phyloP scores from a whole-genome alignment of 495 filamentous ascomycete genomes.

The Penicillium atrosanguineum region DNA sequence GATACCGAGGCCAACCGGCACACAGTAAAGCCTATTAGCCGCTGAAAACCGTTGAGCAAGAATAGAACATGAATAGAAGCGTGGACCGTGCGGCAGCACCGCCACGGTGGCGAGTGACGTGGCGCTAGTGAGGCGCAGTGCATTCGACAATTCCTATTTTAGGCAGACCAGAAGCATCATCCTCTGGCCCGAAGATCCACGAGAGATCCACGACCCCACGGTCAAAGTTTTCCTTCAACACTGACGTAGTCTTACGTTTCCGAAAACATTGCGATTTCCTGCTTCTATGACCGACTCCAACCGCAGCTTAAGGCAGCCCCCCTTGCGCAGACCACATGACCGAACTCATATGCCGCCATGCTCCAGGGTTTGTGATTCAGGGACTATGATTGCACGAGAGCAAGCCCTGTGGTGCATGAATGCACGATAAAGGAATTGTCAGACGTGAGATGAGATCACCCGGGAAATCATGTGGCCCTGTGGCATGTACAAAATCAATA shows the following conservation, averaged over 20 bases:
- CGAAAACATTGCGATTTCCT: neutral
- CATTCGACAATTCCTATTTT: slow-evolving; percentile 13
- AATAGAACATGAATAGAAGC: neutral
- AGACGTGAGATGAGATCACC: slow-evolving; percentile 25
- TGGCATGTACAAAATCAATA: too few species aligned
- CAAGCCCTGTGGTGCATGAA: slow-evolving; percentile 6
- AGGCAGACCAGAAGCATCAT: slow-evolving; percentile 7
- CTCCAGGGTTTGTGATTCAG: slow-evolving; percentile 17
- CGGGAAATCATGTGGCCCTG: neutral
- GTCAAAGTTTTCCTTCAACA: neutral
- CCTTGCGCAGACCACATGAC: slow-evolving; percentile 26
- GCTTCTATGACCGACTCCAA: slow-evolving; percentile 2
- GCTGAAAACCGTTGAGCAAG: slow-evolving; percentile 1
- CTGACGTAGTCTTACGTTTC: neutral
- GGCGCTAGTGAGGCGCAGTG: slow-evolving; percentile 16
- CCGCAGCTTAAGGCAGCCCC: neutral
- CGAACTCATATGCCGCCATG: slow-evolving; percentile 28
- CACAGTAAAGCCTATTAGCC: slow-evolving; percentile 1
- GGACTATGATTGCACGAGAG: slow-evolving; percentile 14
- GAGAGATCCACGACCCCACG: neutral
- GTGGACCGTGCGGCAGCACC: neutral
- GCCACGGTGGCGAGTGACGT: slow-evolving; percentile 19
- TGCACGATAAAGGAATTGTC: slow-evolving; percentile 1
- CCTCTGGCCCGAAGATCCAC: slow-evolving; percentile 5
- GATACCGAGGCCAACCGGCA: neutral